These are phyloP conservation scores for Eucalyptus tenuipes DNA, from an alignment of 345 rosid genomes.

Conservation along the genomic window DNA sequence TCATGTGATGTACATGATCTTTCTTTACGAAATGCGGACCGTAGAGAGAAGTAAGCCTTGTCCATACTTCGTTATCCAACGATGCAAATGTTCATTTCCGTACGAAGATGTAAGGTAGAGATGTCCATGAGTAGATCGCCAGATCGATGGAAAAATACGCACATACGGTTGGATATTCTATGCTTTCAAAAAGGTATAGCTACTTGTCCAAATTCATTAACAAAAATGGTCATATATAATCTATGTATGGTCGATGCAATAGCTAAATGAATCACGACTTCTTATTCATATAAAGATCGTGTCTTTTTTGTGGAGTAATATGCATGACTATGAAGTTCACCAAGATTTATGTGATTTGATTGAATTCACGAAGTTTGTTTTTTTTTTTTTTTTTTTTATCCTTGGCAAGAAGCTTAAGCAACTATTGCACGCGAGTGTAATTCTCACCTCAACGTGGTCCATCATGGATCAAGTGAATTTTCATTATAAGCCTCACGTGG, in stretches of 20 bases:
- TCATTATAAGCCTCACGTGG: not conserved
- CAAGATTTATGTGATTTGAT: not conserved
- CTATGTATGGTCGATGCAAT: not conserved
- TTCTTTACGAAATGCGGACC: not conserved
- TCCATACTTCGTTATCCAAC: not conserved
- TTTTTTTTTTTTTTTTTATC: no score
- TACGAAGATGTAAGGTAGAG: not conserved
- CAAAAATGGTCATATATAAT: not conserved
- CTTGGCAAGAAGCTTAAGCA: not conserved
- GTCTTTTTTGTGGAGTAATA: not conserved
- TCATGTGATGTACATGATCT: not conserved
- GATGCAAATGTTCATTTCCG: not conserved
- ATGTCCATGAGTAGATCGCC: not conserved
- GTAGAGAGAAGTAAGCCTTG: not conserved
- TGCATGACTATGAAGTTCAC: not conserved
- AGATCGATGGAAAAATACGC: not conserved
- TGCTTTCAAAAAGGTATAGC: not conserved
- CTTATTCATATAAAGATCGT: not conserved
- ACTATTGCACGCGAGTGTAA: not conserved
- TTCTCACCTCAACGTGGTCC: not conserved
- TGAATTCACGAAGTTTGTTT: not conserved
- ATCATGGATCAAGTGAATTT: not conserved
- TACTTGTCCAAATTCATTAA: not conserved
- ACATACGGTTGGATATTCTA: not conserved
- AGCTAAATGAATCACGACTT: not conserved